Base-by-base conservation (phyloP, 768 basidiomycete genomes). In the Cubamyces lactineus region DNA sequence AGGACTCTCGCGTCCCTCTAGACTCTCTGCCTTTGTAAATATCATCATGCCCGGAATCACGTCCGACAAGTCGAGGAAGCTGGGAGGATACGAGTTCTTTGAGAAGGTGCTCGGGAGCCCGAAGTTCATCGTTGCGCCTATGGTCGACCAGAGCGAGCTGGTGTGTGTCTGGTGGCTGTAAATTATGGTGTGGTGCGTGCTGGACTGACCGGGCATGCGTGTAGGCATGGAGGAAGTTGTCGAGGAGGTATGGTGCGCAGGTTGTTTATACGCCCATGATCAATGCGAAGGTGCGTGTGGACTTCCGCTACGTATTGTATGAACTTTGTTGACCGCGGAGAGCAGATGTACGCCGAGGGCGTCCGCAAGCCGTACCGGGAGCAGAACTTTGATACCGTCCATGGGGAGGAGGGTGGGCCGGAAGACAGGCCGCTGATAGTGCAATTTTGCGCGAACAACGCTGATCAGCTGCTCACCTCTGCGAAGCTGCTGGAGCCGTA, bases 231-330 rank as follows among this genome's bases (percentile, higher is more conserved):
- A 84, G 96, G 63, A 84, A 84, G 60, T 78, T 98, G 24, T 91
- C 91, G 7, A 81, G 95, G 60, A 78, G 86, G 59, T 92, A 95
- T 70, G 92, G 92, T 28, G 89, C 88, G 30, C 86, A 94, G 75
- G 82, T 98, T 21, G 83, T 86, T n/a, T 98, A 97, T 71, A 95
- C 96, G 0, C 97, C 97, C 17, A 99, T 99, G 97, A 97, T 99
- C 69, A 93, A 96, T 64, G 93, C 95, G 62, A 94, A 92, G 78
- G 89, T 89, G 46, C 17, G 45, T 55, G 28, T 21, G 24, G 15
- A 46, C n/a, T 52, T 16, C 23, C 42, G 28, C 28, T 28, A 28
- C 52, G 55, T 39, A 34, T 39, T 34, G 21, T 23, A 30, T 24
- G 3, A 12, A 2, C 2, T 21, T 16, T 5, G 3, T 24, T n/a